Conservation (phyloP, 208 protist genomes). For the Porcisia hertigi region DNA sequence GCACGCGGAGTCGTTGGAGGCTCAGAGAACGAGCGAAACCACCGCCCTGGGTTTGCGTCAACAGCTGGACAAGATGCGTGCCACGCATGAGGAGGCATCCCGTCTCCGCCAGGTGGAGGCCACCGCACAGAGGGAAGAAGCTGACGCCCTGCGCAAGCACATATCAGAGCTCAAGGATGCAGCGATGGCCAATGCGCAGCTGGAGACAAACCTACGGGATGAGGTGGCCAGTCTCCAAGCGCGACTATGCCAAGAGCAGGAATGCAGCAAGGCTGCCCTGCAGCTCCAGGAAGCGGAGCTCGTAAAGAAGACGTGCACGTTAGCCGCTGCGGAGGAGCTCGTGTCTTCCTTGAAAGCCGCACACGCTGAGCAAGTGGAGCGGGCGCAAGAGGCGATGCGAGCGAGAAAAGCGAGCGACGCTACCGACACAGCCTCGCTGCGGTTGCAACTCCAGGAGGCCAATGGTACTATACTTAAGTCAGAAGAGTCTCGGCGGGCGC, state of each 20-base stretch:
- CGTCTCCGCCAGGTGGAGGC: background rate
- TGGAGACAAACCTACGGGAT: background rate
- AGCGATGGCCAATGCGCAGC: background rate
- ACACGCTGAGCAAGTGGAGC: background rate
- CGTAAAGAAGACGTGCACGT: background rate
- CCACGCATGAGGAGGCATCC: background rate
- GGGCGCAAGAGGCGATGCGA: background rate
- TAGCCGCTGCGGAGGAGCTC: background rate
- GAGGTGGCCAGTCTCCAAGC: background rate
- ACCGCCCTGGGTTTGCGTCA: background rate
- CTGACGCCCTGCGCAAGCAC: constrained; percentile 1
- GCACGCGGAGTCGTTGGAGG: constrained; percentile 1
- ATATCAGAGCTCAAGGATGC: constrained; percentile 6
- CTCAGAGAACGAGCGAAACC: background rate
- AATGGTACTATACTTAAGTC: constrained; percentile 9
- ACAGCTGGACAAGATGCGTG: background rate
- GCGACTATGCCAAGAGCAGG: constrained; percentile 8
- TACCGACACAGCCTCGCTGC: background rate
- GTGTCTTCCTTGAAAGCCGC: background rate
- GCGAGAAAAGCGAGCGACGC: background rate
- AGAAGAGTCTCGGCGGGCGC: constrained; percentile 5
- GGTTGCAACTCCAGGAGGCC: background rate
- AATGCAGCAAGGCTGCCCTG: background rate
- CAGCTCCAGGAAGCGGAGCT: background rate
- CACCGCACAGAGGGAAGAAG: background rate